Percentiles rank a stretch among this genome's conserved stretches.
Conservation (phyloP, 768 basidiomycete species). For the Rickenella mellea region DNA sequence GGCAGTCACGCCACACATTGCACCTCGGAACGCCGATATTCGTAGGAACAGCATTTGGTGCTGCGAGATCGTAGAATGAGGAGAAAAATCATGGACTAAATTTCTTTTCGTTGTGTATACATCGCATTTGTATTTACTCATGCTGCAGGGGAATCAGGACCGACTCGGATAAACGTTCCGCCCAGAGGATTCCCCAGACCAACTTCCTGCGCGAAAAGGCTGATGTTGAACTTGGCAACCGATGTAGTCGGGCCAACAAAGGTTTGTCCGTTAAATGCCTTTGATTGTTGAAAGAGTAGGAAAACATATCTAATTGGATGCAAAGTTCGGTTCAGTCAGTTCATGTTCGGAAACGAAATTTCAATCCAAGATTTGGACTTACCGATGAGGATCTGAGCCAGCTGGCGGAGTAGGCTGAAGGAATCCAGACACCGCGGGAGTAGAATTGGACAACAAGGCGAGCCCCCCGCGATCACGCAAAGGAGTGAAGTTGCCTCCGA, state of each 20-base stretch:
- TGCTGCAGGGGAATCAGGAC: conserved; percentile 7
- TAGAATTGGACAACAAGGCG: conserved; percentile 17
- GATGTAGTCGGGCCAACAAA: conserved; percentile 20
- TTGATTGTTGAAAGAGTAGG: conserved; percentile 21
- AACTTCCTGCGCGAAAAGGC: conserved; percentile 17
- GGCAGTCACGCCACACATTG: no score
- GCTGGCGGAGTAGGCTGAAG: conserved; percentile 20
- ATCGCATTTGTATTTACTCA: no score
- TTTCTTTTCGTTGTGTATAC: no score
- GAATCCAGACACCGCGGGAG: conserved; percentile 21
- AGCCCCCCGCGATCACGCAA: conserved; percentile 4
- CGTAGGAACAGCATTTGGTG: no score
- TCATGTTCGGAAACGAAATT: background rate
- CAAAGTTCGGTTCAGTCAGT: background rate
- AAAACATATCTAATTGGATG: conserved; percentile 18
- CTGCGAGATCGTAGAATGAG: no score
- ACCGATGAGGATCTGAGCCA: conserved; percentile 23
- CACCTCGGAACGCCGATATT: no score
- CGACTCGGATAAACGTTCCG: conserved; percentile 21
- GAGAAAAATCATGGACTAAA: no score
- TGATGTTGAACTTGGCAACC: conserved; percentile 21
- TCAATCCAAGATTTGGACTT: no score
- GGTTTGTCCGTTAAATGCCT: conserved; percentile 11
- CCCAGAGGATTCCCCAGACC: conserved; percentile 20
- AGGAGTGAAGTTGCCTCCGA: conserved; percentile 16